These are phyloP conservation scores for Cladorrhinum sp. DNA, from an alignment of 2,329 filamentous ascomycete species.

Conservation along the genomic window DNA sequence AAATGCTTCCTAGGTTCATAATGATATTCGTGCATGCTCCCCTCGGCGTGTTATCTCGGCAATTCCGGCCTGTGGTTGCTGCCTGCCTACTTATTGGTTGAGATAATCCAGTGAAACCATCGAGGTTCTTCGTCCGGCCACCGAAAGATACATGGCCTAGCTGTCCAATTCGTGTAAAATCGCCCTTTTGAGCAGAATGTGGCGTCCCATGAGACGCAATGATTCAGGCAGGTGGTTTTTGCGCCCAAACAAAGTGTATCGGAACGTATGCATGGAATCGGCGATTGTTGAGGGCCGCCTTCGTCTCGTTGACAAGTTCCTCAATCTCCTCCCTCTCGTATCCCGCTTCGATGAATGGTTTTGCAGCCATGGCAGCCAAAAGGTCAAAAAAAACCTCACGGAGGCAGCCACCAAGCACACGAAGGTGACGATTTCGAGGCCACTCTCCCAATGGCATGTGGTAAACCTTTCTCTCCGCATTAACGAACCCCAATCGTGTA, in stretches of 20 bases:
- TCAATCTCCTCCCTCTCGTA: constrained; percentile 35
- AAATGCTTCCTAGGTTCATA: no score
- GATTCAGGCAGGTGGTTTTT: constrained; percentile 36
- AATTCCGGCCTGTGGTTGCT: neutral
- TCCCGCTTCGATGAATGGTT: constrained; percentile 40
- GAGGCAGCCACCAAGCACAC: constrained; percentile 42
- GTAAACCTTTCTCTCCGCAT: constrained; percentile 40
- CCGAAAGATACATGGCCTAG: neutral
- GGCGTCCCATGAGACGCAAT: neutral
- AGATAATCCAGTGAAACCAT: neutral
- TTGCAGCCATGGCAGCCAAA: constrained; percentile 39
- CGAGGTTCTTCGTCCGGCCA: neutral
- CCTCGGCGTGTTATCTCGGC: constrained; percentile 7
- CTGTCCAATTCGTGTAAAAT: neutral
- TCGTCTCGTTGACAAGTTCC: constrained; percentile 33
- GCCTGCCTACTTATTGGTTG: neutral
- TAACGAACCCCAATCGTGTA: constrained; percentile 41
- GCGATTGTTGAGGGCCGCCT: constrained; percentile 34
- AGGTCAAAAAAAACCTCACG: constrained; percentile 39
- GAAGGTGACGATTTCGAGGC: constrained; percentile 39
- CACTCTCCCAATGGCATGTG: constrained; percentile 47
- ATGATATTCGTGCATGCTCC: constrained; percentile 1
- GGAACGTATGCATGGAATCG: constrained; percentile 43
- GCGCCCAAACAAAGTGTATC: constrained; percentile 42
- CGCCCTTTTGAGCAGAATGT: neutral